Percentiles rank a stretch among this genome's conserved stretches.
phyloP scores from a whole-genome alignment of 495 filamentous ascomycete species.

The Bryoglossum gracile region DNA sequence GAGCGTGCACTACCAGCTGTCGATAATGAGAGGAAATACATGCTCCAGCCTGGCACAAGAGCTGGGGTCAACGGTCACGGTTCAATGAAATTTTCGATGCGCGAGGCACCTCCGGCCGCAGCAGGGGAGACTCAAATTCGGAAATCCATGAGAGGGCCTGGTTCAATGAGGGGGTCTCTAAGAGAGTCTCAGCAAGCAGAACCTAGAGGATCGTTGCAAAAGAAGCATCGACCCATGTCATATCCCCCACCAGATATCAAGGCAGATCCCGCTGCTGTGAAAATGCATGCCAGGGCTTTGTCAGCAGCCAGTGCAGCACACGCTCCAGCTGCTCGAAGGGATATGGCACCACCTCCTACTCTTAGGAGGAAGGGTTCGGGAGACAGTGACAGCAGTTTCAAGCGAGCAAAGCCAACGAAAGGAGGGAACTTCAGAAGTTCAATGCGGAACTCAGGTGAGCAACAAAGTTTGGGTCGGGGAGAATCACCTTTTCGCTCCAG shows the following conservation, averaged over 20 bases:
- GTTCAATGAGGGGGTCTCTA: slow-evolving; percentile 18
- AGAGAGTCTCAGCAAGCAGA: slow-evolving; percentile 12
- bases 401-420: slow-evolving; percentile 18
- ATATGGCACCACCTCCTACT: slow-evolving; percentile 7
- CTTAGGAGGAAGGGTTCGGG: slow-evolving; percentile 22
- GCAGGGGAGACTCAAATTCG: slow-evolving; percentile 27
- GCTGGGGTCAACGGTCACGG: slow-evolving; percentile 23
- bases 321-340: slow-evolving; percentile 7
- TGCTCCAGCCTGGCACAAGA: slow-evolving; percentile 38
- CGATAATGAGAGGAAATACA: slow-evolving; percentile 28
- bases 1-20: slow-evolving; percentile 10
- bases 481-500: slow-evolving; percentile 21
- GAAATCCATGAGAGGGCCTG: slow-evolving; percentile 28
- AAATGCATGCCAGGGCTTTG: slow-evolving; percentile 15
- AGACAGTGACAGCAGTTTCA: slow-evolving; percentile 26
- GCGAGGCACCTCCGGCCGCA: slow-evolving; percentile 25
- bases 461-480: neutral
- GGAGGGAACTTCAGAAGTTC: slow-evolving; percentile 12
- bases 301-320: slow-evolving; percentile 12
- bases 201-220: slow-evolving; percentile 13
- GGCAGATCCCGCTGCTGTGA: slow-evolving; percentile 18
- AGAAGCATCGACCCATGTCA: slow-evolving; percentile 18
- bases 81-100: slow-evolving; percentile 35
- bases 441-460: slow-evolving; percentile 18
- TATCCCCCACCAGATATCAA: slow-evolving; percentile 25